phyloP scores from a whole-genome alignment of 768 basidiomycete genomes.

The Termitomyces sp. region DNA sequence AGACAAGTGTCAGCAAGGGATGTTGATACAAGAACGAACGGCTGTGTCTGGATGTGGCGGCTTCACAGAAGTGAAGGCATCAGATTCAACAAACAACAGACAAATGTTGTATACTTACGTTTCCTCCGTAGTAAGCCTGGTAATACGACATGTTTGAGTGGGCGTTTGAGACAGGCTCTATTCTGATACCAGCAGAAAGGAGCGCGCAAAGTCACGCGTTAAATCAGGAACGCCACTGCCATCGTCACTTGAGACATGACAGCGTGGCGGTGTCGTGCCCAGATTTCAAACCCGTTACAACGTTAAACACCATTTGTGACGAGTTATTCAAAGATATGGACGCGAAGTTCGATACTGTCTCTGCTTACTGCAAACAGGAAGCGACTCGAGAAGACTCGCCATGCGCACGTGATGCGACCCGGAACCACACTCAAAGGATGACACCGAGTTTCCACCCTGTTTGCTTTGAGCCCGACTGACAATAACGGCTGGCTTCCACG shows the following conservation, averaged over 20 bases:
- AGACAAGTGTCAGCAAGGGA: not conserved
- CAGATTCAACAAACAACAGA: not conserved
- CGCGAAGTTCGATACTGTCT: no score
- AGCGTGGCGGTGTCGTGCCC: not conserved
- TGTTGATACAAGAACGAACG: not conserved
- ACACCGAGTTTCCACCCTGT: no score
- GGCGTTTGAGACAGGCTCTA: not conserved
- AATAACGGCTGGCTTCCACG: not conserved
- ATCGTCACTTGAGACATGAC: no score
- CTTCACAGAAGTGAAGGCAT: not conserved
- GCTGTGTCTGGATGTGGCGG: not conserved
- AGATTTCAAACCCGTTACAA: not conserved
- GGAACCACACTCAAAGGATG: no score
- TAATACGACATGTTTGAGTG: not conserved
- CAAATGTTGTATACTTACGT: not conserved
- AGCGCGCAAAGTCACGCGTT: not conserved
- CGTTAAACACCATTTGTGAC: not conserved
- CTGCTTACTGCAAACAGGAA: no score
- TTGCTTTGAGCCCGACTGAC: not conserved
- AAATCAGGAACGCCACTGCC: not conserved
- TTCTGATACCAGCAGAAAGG: not conserved
- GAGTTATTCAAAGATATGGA: not conserved
- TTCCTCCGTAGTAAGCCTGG: not conserved
- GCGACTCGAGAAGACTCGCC: no score
- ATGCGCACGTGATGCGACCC: no score